Conservation (phyloP, 2,329 filamentous ascomycete genomes). For the Cryphonectria naterciae region DNA sequence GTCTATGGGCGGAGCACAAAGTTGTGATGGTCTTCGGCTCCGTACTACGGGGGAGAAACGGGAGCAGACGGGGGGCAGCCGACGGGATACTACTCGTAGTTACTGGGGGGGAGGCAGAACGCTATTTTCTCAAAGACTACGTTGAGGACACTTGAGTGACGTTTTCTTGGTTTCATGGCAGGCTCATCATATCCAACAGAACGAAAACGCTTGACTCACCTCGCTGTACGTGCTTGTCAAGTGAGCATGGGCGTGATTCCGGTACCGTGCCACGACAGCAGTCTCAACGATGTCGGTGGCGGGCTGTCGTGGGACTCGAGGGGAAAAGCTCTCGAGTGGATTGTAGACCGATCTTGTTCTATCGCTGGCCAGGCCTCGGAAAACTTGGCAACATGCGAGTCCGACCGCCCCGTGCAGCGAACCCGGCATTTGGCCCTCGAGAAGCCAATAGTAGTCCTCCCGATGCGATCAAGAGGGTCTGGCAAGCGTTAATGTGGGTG, state of each 20-base stretch:
- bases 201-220: background rate
- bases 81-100: background rate
- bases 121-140: background rate
- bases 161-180: constrained; percentile 15
- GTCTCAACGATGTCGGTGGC: constrained; percentile 14
- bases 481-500: constrained; percentile 23
- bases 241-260: constrained; percentile 4
- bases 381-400: constrained; percentile 14
- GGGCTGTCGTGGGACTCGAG: constrained; percentile 19
- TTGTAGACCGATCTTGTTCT: background rate
- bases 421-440: constrained; percentile 17
- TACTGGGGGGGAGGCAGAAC: constrained; percentile 2
- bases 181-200: background rate
- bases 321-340: constrained; percentile 15
- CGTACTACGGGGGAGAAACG: constrained; percentile 17
- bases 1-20: constrained; percentile 11
- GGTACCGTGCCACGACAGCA: constrained; percentile 20
- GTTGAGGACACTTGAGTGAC: constrained; percentile 18
- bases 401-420: constrained; percentile 16
- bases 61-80: constrained; percentile 21
- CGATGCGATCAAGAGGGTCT: constrained; percentile 16
- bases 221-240: constrained; percentile 6
- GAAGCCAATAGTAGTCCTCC: constrained; percentile 3
- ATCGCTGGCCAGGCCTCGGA: constrained; percentile 14
- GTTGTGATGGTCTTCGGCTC: background rate